These are phyloP conservation scores for Tricholoma matsutake DNA, from an alignment of 768 basidiomycete species.

Conservation along the genomic window DNA sequence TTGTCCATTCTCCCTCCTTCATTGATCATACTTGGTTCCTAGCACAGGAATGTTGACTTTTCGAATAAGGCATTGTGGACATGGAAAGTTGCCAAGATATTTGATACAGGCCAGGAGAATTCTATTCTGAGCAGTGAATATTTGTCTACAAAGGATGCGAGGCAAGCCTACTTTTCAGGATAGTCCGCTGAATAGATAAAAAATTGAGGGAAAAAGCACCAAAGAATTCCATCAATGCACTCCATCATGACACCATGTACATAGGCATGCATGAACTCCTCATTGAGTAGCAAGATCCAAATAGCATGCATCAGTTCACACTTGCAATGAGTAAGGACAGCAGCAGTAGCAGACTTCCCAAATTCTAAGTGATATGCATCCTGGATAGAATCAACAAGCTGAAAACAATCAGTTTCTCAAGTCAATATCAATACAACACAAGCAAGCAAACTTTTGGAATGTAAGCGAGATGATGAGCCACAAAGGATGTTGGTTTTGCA, in stretches of 20 bases:
- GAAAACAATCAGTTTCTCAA: constrained; percentile 7
- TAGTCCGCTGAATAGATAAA: too few relatives aligned
- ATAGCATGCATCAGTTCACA: constrained; percentile 30
- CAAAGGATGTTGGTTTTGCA: constrained; percentile 21
- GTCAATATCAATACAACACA: constrained; percentile 31
- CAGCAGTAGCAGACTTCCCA: background rate
- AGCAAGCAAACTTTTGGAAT: constrained; percentile 29
- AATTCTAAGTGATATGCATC: background rate
- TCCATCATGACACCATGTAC: constrained; percentile 20
- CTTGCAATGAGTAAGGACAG: constrained; percentile 26
- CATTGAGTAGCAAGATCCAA: constrained; percentile 24
- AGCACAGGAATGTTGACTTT: too few relatives aligned
- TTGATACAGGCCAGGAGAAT: too few relatives aligned
- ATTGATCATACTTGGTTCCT: too few relatives aligned
- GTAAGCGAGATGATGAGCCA: constrained; percentile 39
- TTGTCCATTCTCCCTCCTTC: too few relatives aligned
- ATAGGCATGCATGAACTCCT: constrained; percentile 26
- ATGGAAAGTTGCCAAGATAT: too few relatives aligned
- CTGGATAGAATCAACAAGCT: background rate
- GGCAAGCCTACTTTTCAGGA: too few relatives aligned
- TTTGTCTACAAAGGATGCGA: too few relatives aligned
- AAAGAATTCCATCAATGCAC: constrained; percentile 18
- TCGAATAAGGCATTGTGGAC: too few relatives aligned
- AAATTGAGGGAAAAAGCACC: too few relatives aligned
- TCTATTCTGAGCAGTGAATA: too few relatives aligned